Evolutionary conservation across 2,329 filamentous ascomycete genomes (phyloP), one percentile per base, ranked within the genome.

Genomic region (Ophiocordyceps camponoti-rufipedis): DNA sequence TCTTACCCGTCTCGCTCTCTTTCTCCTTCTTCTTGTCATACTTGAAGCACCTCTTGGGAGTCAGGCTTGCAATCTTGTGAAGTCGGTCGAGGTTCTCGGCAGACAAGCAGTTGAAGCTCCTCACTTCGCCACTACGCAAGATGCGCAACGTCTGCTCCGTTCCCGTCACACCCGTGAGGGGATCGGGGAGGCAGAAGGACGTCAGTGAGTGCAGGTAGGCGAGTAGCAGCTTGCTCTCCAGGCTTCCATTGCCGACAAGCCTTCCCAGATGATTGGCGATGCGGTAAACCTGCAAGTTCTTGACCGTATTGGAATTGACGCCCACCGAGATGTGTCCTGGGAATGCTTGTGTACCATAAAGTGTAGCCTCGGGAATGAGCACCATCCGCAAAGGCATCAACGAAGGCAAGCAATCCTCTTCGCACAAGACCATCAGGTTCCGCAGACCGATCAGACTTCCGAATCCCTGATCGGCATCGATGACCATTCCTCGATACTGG

Each of bases 161-260:
- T 0, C 75, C 75, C 0, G 72, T 78, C 3, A 57, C 54, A 0
- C 50, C 44, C 0, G 69, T 76, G 0, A 76, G 55, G 0, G 56
- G 56, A 49, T 78, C 74, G 0, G 67, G 65, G 0, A 74, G 53
- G 35, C 61, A 69, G 41, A 64, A 61, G 0, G 72, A 70, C 0
- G 74, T 78, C 0, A 74, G 44, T 0, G 68, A 71, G 50, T 78
- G 72, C 0, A 78, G 55, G 28, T 70, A 67, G 5, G 58, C 59
- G 0, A 75, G 57, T 23, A 66, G 63, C 0, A 80, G 58, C 44
- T 69, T 71, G 53, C 71, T 72, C 14, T 66, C 60, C 0, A 77
- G 48, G 11, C 59, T 68, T 7, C 35, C 35, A 48, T 67, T 71
- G 23, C 72, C 70, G 0, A 61, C 48, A 0, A 81, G 52, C 4